Base-by-base conservation (phyloP, 768 basidiomycete genomes). In the Phlegmacium glaucopus region DNA sequence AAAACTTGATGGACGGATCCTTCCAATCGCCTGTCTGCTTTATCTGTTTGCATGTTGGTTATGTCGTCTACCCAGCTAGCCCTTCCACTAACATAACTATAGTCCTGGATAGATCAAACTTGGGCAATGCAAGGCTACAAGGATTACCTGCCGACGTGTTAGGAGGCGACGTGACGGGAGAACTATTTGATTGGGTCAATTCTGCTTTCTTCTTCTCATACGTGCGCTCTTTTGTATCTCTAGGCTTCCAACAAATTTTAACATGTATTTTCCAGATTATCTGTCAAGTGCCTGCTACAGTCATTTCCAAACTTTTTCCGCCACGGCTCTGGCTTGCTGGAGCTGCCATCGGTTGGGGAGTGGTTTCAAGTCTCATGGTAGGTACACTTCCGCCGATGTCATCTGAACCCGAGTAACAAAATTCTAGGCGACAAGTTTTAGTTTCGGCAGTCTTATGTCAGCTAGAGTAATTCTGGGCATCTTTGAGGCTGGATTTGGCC, bases 161-260 rank as follows among this genome's bases (percentile, higher is more conserved):
- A 10, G 74, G 74, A 10, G 86, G 87, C 6, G 88, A 90, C 56
- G 76, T 76, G 8, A 82, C 79, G 0, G 87, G 88, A 1, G 52
- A 72, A 17, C 69, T 81, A n/a, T 90, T 87, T 57, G 87, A 87
- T 59, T 89, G 86, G 87, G 65, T 87, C 37, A 85, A 83, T 48
- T 83, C 87, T 1, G 73, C 76, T 7, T 91, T 90, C 67, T 90
- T 84, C 66, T 80, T 90, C 64, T 80, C 89, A 52, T 90, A 90
- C 61, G 87, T 85, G 47, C 48, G 78, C 52, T 35, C 22, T 30
- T 27, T 18, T 30, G 1, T 10, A 13, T n/a, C 29, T 30, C 13
- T 41, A 18, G 4, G 7, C 15, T 15, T 27, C 36, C 40, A 22
- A 22, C 22, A 22, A 22, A 7, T 17, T 25, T 35, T 9, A 13